A percentile compares a stretch with the other conserved stretches of the same genome.
Conservation (phyloP, 2,329 filamentous ascomycete genomes). For the Colletotrichum viniferum region DNA sequence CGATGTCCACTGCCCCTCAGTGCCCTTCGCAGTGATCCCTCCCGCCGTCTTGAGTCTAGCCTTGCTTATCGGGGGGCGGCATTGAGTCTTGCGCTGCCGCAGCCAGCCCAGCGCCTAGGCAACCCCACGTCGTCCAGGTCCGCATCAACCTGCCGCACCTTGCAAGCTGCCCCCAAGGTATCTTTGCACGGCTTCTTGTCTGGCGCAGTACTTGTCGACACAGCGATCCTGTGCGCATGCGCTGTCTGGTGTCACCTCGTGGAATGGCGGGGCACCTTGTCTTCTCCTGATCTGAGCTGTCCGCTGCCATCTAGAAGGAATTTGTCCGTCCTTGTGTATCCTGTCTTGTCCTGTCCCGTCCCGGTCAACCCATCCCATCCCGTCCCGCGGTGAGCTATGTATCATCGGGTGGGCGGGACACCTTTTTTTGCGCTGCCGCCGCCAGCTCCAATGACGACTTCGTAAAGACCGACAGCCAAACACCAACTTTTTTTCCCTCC, state of each 20-base stretch:
- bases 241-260: not conserved
- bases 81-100: not conserved
- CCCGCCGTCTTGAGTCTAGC: not conserved
- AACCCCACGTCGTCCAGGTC: constrained; percentile 8
- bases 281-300: not conserved
- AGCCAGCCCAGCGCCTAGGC: not conserved
- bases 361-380: not conserved
- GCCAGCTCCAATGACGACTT: constrained; percentile 6
- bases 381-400: not conserved
- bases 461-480: not conserved
- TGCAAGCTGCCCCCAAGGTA: not conserved
- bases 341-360: not conserved
- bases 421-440: not conserved
- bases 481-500: not conserved
- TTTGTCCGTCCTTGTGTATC: not conserved
- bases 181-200: not conserved
- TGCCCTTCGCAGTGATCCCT: not conserved
- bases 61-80: not conserved
- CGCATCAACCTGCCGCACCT: not conserved
- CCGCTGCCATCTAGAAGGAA: not conserved
- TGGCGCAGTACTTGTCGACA: not conserved
- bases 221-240: constrained; percentile 11
- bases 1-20: not conserved
- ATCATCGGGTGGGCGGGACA: not conserved
- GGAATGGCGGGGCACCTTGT: constrained; percentile 1